Base-by-base conservation (phyloP, 441 rosid species). In the Adansonia rubrostipa region DNA sequence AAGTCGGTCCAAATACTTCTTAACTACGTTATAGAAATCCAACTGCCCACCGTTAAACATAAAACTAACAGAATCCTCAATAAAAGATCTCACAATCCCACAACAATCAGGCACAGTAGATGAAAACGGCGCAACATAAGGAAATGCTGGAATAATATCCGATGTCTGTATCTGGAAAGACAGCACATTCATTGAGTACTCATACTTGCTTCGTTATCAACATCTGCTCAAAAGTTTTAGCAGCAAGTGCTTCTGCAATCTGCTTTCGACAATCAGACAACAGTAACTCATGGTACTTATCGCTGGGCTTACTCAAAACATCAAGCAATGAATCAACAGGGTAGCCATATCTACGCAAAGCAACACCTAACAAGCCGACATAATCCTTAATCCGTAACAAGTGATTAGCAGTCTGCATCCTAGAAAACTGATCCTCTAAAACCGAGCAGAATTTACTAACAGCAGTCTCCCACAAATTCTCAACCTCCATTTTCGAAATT, bases 381-480 rank as follows among this genome's bases (percentile, higher is more conserved):
- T 96, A 94, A 70, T 96, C 99, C 86, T 96, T 96, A 42, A 96
- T 94, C 87, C 94, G 74, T 84, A 96, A 83, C 60, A 96, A 87
- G 88, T 96, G 99, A 86, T 89, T 96, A 1, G 99, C 99, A 17
- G 97, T 94, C 80, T 96, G 98, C 99, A 96, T 92, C 77, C 98
- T 89, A n/a, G 99, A 96, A 84, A 96, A 96, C 82, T 96, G 99
- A 85, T 96, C 99, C 85, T 94, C 99, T 78, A 96, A 82, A 10
- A 94, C 99, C 17, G 94, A 89, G 85, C 99, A 96, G 98, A 96
- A 93, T 85, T 94, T 92, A 79, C 87, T 87, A 72, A 96, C 97
- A 57, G 99, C 99, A 61, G 90, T 85, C 75, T 96, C 99, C 99
- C 99, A 96, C 84, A 96, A 74, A 87, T 83, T 90, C 87, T 96